phyloP scores from a whole-genome alignment of 768 basidiomycete species.

The Suillus paluster region DNA sequence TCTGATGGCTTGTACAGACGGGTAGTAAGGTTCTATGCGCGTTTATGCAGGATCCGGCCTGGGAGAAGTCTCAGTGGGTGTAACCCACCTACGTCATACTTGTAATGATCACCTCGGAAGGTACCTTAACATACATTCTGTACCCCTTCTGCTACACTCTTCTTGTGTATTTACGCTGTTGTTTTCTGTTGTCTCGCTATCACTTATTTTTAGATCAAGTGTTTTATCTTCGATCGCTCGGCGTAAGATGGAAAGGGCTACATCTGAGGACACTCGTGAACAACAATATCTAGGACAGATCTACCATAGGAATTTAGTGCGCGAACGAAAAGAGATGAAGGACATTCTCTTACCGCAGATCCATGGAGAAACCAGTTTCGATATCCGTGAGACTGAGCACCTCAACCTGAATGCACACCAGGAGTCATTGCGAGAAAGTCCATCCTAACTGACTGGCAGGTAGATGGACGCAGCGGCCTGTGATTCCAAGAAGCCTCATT shows the following conservation, averaged over 20 bases:
- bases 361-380: constrained; percentile 72
- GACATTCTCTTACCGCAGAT: constrained; percentile 63
- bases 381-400: constrained; percentile 74
- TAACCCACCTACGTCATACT: constrained; percentile 36
- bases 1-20: constrained; percentile 56
- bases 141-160: not conserved
- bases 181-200: not conserved
- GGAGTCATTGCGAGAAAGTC: constrained; percentile 80
- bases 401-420: constrained; percentile 79
- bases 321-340: not conserved
- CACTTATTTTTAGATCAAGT: not conserved
- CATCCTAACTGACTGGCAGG: constrained; percentile 88
- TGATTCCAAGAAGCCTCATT: not conserved
- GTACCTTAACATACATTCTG: not conserved
- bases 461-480: constrained; percentile 79
- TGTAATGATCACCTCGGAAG: not conserved
- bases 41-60: constrained; percentile 92
- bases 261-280: constrained; percentile 56
- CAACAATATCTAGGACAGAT: constrained; percentile 76
- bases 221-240: not conserved
- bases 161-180: constrained; percentile 2
- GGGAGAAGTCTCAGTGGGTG: constrained; percentile 84
- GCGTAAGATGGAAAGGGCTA: not conserved
- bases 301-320: constrained; percentile 38
- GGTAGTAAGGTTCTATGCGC: constrained; percentile 97